A percentile compares a stretch with the other conserved stretches of the same genome.
Conservation (phyloP, 169 alveolate species). For the Fabrea salina region DNA sequence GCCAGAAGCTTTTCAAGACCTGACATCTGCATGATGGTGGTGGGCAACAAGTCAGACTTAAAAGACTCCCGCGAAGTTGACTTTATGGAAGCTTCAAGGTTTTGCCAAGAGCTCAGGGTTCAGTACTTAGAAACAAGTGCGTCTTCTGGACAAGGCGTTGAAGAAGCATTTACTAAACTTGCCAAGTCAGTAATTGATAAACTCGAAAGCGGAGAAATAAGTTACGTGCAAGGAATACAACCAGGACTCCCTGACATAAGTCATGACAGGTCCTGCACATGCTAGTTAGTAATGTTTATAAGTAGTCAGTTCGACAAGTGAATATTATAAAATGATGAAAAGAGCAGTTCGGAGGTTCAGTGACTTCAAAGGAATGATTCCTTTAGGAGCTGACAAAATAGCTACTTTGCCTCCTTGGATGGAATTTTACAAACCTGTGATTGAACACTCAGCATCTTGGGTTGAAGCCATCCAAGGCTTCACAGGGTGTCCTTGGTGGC, state of each 20-base stretch:
- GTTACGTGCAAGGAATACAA: constrained; percentile 25
- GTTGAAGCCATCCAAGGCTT: background rate
- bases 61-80: constrained; percentile 73
- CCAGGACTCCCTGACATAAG: too few relatives aligned
- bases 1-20: constrained; percentile 81
- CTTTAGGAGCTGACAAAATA: background rate
- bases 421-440: constrained; percentile 28
- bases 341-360: constrained; percentile 5
- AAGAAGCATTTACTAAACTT: constrained; percentile 72
- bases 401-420: background rate
- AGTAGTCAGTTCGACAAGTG: too few relatives aligned
- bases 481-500: constrained; percentile 30
- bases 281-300: too few relatives aligned
- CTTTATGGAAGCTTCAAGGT: constrained; percentile 82
- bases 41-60: constrained; percentile 81
- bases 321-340: too few relatives aligned
- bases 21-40: constrained; percentile 74
- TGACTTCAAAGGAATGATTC: background rate
- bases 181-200: constrained; percentile 78
- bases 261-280: too few relatives aligned
- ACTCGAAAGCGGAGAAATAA: constrained; percentile 76
- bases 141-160: constrained; percentile 87
- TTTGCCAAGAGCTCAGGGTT: constrained; percentile 85
- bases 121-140: constrained; percentile 89
- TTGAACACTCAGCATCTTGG: background rate